phyloP scores from a whole-genome alignment of 352 stramenopile genomes.

The Sclerospora graminicola region DNA sequence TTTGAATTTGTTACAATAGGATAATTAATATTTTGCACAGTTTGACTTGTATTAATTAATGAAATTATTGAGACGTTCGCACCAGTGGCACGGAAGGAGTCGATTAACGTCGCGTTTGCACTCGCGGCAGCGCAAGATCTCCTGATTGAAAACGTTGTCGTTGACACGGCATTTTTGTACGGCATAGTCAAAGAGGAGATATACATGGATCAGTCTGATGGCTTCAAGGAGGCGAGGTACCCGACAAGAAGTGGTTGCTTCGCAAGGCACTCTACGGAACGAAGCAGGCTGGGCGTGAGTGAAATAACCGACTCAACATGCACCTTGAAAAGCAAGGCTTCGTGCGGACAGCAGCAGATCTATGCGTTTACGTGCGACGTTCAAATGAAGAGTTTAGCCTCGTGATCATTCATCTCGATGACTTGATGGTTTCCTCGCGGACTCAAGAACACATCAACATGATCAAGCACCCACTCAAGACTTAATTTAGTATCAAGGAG shows the following conservation, averaged over 20 bases:
- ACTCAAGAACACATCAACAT: too few species aligned
- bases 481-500: too few species aligned
- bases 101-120: not conserved
- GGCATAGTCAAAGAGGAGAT: conserved; percentile 12
- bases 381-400: not conserved
- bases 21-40: too few species aligned
- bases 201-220: conserved; percentile 12
- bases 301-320: conserved; percentile 4
- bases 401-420: not conserved
- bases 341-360: not conserved
- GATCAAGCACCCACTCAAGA: too few species aligned
- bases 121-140: conserved; percentile 1
- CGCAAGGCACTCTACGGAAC: conserved; percentile 1
- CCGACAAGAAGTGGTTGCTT: not conserved
- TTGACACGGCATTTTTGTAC: conserved; percentile 20
- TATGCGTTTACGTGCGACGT: conserved; percentile 2
- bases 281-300: conserved; percentile 3
- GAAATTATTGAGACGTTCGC: not conserved
- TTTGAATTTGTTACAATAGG: too few species aligned
- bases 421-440: not conserved
- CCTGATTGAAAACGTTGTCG: conserved; percentile 9
- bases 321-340: conserved; percentile 1
- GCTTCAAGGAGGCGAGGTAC: not conserved
- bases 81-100: not conserved
- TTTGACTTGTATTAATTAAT: too few species aligned